Percentiles rank a stretch among this genome's conserved stretches.
Conservation (phyloP, 306 rosid genomes). For the Vigna nakashimae region DNA sequence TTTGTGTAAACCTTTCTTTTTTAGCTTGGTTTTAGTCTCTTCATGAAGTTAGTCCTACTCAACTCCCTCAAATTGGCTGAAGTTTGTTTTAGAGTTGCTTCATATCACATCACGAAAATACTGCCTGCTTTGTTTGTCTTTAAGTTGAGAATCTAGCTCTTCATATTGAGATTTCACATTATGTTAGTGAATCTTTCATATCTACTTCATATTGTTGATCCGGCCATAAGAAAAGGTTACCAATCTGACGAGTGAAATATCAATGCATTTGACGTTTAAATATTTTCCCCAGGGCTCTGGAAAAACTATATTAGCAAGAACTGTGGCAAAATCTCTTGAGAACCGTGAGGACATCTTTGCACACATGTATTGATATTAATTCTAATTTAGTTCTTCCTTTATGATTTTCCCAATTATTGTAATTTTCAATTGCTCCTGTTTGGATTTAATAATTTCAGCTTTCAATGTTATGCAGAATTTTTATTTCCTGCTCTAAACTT, state of each 20-base stretch:
- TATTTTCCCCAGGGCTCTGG: constrained; percentile 81
- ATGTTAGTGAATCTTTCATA: constrained; percentile 31
- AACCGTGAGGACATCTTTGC: constrained; percentile 70
- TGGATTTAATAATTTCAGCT: constrained; percentile 36
- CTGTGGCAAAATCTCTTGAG: constrained; percentile 77
- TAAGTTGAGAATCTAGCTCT: constrained; percentile 9
- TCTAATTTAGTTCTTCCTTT: constrained; percentile 33
- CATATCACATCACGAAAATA: constrained; percentile 13
- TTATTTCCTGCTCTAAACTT: constrained; percentile 82
- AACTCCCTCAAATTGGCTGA: background rate
- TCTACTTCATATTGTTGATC: constrained; percentile 37
- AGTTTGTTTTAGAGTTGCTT: constrained; percentile 36
- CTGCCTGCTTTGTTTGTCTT: constrained; percentile 30
- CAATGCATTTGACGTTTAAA: constrained; percentile 29
- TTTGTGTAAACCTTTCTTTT: too few relatives aligned
- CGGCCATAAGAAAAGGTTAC: constrained; percentile 1
- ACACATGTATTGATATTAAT: constrained; percentile 67
- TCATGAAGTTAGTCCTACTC: background rate
- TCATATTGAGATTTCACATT: constrained; percentile 15
- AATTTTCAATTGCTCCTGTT: constrained; percentile 20
- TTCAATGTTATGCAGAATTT: constrained; percentile 67
- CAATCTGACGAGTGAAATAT: constrained; percentile 19
- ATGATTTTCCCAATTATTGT: constrained; percentile 19
- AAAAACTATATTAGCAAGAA: constrained; percentile 79
- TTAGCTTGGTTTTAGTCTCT: too few relatives aligned